A percentile compares a stretch with the other conserved stretches of the same genome.
Conservation (phyloP, 306 rosid species). For the Pterocarpus macrocarpus region DNA sequence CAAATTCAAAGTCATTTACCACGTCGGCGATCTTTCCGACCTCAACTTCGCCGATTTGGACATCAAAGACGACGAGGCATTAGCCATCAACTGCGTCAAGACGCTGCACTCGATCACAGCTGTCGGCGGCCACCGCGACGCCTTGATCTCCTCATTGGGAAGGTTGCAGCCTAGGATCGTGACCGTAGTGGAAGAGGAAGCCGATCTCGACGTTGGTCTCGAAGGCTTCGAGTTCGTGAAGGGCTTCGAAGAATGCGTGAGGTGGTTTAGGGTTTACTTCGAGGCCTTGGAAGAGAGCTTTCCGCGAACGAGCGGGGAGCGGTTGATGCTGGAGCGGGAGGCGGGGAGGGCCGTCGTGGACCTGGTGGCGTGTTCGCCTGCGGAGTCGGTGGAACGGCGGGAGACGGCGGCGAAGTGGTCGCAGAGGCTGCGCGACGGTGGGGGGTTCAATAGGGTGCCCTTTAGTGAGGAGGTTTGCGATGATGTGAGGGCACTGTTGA, state of each 20-base stretch:
- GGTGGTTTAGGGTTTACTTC: slow-evolving; percentile 95
- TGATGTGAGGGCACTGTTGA: slow-evolving; percentile 81
- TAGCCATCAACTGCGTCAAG: slow-evolving; percentile 81
- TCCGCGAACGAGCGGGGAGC: slow-evolving; percentile 69
- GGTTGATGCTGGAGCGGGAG: slow-evolving; percentile 74
- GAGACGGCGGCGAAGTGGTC: slow-evolving; percentile 79
- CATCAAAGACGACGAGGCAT: slow-evolving; percentile 72
- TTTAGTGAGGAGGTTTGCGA: slow-evolving; percentile 91
- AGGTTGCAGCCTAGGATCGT: slow-evolving; percentile 74
- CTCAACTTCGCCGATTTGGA: slow-evolving; percentile 60
- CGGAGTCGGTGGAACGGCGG: slow-evolving; percentile 73
- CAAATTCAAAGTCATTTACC: slow-evolving; percentile 71
- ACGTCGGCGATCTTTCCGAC: slow-evolving; percentile 68
- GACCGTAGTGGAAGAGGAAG: slow-evolving; percentile 90
- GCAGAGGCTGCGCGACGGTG: slow-evolving; percentile 59
- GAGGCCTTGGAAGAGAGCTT: slow-evolving; percentile 87
- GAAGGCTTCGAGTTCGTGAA: slow-evolving; percentile 77
- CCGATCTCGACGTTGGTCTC: slow-evolving; percentile 70
- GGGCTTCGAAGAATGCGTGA: slow-evolving; percentile 73
- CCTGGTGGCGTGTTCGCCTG: slow-evolving; percentile 65
- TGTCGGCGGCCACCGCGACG: slow-evolving; percentile 60
- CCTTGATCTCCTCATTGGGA: slow-evolving; percentile 56
- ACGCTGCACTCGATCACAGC: slow-evolving; percentile 66
- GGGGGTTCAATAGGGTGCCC: slow-evolving; percentile 59
- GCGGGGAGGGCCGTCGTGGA: slow-evolving; percentile 88